Evolutionary conservation across 352 stramenopile species (phyloP).

Genomic region (Pythium brassicae): DNA sequence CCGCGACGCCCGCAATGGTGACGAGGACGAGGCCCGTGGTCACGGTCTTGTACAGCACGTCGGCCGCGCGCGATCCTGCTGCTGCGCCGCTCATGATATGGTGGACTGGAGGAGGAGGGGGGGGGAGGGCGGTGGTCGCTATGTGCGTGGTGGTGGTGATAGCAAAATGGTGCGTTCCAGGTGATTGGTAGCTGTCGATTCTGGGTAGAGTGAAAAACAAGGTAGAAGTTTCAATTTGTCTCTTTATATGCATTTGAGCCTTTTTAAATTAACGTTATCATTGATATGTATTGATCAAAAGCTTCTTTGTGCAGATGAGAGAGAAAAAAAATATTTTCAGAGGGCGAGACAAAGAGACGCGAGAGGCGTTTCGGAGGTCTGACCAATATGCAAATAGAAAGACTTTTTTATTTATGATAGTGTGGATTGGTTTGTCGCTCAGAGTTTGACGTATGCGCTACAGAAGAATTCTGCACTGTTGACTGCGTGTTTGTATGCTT

Average conservation of each 20-base stretch:
- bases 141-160: background rate
- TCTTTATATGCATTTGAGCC: background rate
- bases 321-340: background rate
- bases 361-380: constrained; percentile 1
- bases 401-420: no score
- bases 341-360: background rate
- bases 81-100: constrained; percentile 17
- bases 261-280: background rate
- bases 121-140: background rate
- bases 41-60: constrained; percentile 81
- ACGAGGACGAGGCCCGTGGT: constrained; percentile 67
- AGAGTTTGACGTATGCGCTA: no score
- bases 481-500: background rate
- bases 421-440: no score
- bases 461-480: no score
- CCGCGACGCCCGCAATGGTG: constrained; percentile 59
- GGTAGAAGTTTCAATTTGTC: no score
- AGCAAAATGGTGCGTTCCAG: background rate
- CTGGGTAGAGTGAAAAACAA: no score
- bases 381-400: no score
- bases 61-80: constrained; percentile 43
- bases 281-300: background rate
- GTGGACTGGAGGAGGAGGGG: background rate
- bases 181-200: no score
- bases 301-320: background rate